phyloP scores from a whole-genome alignment of 257 asterid genomes.

The Jasminum sambac region DNA sequence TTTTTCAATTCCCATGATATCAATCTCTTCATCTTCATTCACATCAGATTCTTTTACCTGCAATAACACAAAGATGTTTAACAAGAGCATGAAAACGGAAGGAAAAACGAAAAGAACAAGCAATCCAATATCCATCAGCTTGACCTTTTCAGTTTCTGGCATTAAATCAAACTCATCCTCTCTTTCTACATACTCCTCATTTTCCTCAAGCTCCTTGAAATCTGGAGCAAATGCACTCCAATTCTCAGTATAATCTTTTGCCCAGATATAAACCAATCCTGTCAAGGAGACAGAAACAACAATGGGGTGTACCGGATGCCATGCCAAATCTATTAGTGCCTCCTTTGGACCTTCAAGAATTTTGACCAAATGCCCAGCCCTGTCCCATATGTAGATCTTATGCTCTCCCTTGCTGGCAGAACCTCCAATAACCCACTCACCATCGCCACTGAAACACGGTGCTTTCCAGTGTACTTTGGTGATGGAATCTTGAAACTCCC shows the following conservation, averaged over 20 bases:
- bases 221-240: constrained; percentile 99
- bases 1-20: constrained; percentile 59
- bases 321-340: constrained; percentile 79
- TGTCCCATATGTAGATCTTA: constrained; percentile 95
- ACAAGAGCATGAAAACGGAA: constrained; percentile 14
- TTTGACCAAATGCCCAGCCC: constrained; percentile 88
- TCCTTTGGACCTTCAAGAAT: constrained; percentile 97
- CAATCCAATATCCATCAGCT: not conserved
- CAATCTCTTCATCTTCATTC: constrained; percentile 80
- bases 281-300: constrained; percentile 83
- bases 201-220: constrained; percentile 92
- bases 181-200: constrained; percentile 87
- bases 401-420: constrained; percentile 97
- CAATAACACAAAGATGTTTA: constrained; percentile 25
- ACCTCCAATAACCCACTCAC: constrained; percentile 95
- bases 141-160: constrained; percentile 72
- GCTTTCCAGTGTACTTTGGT: constrained; percentile 95
- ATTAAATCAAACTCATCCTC: constrained; percentile 91
- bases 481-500: constrained; percentile 84
- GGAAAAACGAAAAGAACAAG: not conserved
- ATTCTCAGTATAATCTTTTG: constrained; percentile 93
- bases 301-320: constrained; percentile 93
- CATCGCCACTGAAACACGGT: constrained; percentile 94
- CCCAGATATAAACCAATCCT: constrained; percentile 92
- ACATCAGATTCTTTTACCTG: constrained; percentile 72